Conservation (phyloP, 768 basidiomycete genomes). For the Hydnomerulius pinastri region DNA sequence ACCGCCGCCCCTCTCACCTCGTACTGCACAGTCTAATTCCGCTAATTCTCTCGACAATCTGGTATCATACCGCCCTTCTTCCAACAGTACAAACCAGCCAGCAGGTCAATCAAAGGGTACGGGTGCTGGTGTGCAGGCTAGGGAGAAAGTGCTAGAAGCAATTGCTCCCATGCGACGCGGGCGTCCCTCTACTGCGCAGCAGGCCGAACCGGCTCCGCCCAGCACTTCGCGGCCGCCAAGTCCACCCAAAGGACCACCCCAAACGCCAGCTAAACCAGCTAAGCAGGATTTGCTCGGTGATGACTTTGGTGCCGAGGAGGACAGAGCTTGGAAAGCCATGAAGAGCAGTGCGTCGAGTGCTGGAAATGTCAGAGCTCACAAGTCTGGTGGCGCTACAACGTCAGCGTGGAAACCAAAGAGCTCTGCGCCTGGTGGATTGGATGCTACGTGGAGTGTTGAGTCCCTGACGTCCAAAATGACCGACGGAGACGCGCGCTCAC, state of each 20-base stretch:
- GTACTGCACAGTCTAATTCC: constrained; percentile 33
- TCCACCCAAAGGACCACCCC: constrained; percentile 16
- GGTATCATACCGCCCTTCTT: constrained; percentile 39
- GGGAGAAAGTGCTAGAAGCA: constrained; percentile 77
- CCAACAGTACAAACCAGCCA: constrained; percentile 16
- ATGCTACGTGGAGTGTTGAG: constrained; percentile 45
- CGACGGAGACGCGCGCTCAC: constrained; percentile 22
- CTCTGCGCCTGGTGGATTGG: constrained; percentile 17
- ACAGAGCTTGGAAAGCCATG: constrained; percentile 49
- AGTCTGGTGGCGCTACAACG: constrained; percentile 26
- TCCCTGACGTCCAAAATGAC: constrained; percentile 25
- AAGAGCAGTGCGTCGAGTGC: constrained; percentile 23
- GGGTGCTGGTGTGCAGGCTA: constrained; percentile 64
- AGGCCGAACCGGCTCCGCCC: constrained; percentile 37
- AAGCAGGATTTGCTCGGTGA: constrained; percentile 38
- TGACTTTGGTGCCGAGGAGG: constrained; percentile 43
- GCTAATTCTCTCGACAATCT: constrained; percentile 37
- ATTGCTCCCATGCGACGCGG: constrained; percentile 80
- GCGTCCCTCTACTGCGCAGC: constrained; percentile 47
- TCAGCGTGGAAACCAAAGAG: constrained; percentile 32
- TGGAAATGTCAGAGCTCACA: constrained; percentile 18
- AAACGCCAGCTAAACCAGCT: constrained; percentile 13
- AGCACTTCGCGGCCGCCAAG: constrained; percentile 30
- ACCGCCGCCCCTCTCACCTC: constrained; percentile 48
- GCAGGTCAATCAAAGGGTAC: constrained; percentile 20